Conservation (phyloP, 768 basidiomycete genomes). For the Boletus edulis region DNA sequence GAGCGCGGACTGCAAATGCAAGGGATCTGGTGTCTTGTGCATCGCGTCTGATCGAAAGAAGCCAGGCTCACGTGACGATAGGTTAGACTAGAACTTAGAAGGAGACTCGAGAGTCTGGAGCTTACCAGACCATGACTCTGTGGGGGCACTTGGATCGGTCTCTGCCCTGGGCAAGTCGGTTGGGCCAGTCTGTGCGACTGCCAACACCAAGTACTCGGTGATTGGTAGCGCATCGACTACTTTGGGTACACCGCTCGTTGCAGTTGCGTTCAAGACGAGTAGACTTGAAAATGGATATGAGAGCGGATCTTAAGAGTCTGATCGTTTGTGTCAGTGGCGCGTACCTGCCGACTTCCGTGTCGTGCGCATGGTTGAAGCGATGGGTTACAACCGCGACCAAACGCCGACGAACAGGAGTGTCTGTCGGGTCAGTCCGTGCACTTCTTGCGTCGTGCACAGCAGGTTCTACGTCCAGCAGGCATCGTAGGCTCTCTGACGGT, state of each 20-base stretch:
- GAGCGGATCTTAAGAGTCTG: neutral
- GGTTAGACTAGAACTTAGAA: neutral
- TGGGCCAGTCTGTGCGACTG: constrained; percentile 54
- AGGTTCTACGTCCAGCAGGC: constrained; percentile 40
- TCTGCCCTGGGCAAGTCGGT: constrained; percentile 32
- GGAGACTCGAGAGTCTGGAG: neutral
- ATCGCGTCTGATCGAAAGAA: constrained; percentile 44
- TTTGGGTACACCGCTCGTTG: neutral
- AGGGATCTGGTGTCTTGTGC: constrained; percentile 43
- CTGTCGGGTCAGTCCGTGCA: neutral
- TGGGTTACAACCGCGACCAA: constrained; percentile 51
- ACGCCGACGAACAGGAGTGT: neutral
- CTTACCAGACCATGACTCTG: constrained; percentile 40
- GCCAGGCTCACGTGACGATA: constrained; percentile 41
- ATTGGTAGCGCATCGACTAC: constrained; percentile 43
- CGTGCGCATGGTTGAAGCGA: constrained; percentile 35
- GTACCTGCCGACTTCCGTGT: constrained; percentile 56
- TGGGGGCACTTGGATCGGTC: constrained; percentile 27
- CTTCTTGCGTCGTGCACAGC: constrained; percentile 1
- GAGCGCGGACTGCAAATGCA: constrained; percentile 40
- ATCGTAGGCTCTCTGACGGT: constrained; percentile 46
- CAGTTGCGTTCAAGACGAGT: constrained; percentile 11
- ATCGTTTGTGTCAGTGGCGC: constrained; percentile 11
- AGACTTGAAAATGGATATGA: constrained; percentile 15
- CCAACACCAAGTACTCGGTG: constrained; percentile 49